phyloP scores from a whole-genome alignment of 371 early-diverging fungal species.

The Cokeromyces recurvatus region DNA sequence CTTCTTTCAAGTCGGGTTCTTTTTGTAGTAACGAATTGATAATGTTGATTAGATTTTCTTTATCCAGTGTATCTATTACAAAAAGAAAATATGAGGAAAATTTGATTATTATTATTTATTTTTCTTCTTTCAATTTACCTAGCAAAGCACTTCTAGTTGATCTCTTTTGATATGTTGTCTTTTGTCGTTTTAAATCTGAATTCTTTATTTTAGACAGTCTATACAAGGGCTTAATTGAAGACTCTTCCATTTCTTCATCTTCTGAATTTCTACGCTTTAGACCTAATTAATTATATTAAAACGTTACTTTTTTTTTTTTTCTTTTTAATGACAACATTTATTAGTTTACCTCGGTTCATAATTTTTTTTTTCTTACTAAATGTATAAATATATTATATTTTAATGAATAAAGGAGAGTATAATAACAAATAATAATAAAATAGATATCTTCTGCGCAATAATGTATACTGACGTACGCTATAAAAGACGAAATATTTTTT shows the following conservation, averaged over 20 bases:
- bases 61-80: conserved; percentile 58
- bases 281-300: too few species aligned
- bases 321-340: too few species aligned
- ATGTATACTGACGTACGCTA: too few species aligned
- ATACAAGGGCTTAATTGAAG: background rate
- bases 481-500: too few species aligned
- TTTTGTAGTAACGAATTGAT: conserved; percentile 64
- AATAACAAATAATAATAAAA: too few species aligned
- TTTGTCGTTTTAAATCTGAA: conserved; percentile 22
- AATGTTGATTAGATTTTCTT: conserved; percentile 70
- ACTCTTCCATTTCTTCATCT: conserved; percentile 43
- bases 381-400: too few species aligned
- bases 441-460: too few species aligned
- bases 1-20: conserved; percentile 68
- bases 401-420: too few species aligned
- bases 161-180: conserved; percentile 22
- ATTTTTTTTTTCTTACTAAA: too few species aligned
- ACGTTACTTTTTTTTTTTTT: too few species aligned
- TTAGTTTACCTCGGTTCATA: too few species aligned
- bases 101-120: too few species aligned
- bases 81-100: background rate
- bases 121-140: conserved; percentile 17
- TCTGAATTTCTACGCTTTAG: conserved; percentile 37
- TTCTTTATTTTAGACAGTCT: background rate
- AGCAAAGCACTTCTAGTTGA: conserved; percentile 23